Base-by-base conservation (phyloP, 441 rosid species). In the Erodium moschatum region DNA sequence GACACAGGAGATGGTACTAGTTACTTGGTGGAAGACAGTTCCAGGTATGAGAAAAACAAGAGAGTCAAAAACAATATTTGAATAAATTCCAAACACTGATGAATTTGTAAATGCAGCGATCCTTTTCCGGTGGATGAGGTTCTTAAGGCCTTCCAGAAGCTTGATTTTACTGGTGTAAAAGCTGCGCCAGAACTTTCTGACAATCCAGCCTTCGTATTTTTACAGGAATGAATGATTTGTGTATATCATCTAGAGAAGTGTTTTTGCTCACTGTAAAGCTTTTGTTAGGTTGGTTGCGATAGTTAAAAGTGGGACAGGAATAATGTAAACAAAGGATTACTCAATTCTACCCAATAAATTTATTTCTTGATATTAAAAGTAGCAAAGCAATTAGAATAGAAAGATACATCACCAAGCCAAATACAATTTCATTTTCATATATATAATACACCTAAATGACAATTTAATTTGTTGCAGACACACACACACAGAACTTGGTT, bases 1-100 rank as follows among this genome's bases (percentile, higher is more conserved):
- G 73, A 21, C 11, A 80, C 77, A 3, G 31, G 64, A 60, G 33
- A 80, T 44, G 81, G 78, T n/a, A 75, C 73, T 70, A 77, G 67
- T 65, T 82, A 80, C 80, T 83, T 96, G 86, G 80, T 96, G 82
- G 99, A 92, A 67, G 99, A 90, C 80, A 85, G 87, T 86, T 88
- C 99, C 65, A 81, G 98, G 99, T 90, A 54, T 3, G n/a, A n/a
- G n/a, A n/a, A n/a, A n/a, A n/a, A n/a, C n/a, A n/a, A n/a, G 9
- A 29, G 31, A 3, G 31, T 29, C 9, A 54, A 18, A 6, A 6
- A 2, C 27, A 18, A 16, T 7, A 35, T 5, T 35, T 5, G 9
- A 35, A 35, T 35, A 5, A 35, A 35, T 35, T 5, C 40, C 8
- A 35, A 35, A 35, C 9, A 18, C 20, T 54, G 20, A 15, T 54